Evolutionary conservation across 169 alveolate genomes (phyloP).

Genomic region (Eimeria necatrix): DNA sequence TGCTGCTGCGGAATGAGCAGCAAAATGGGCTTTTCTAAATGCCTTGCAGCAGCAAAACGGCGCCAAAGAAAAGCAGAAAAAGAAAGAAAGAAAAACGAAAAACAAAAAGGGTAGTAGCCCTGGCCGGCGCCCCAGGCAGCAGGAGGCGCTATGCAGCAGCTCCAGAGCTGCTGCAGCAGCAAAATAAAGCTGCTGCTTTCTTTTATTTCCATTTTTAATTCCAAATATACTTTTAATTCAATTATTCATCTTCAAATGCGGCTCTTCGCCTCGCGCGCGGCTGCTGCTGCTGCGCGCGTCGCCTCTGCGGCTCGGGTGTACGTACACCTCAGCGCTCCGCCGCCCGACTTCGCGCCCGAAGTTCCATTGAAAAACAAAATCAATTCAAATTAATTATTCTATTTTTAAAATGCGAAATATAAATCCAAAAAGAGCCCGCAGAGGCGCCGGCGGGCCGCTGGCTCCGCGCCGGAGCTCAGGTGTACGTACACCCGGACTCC

Average conservation of each 20-base stretch:
- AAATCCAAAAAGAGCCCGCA: background rate
- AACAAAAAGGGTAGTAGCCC: background rate
- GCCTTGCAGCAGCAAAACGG: background rate
- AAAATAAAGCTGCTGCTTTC: background rate
- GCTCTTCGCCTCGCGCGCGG: background rate
- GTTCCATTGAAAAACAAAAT: background rate
- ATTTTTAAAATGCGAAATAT: background rate
- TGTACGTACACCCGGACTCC: background rate
- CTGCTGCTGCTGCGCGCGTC: background rate
- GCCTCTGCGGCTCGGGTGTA: background rate
- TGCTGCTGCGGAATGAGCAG: background rate
- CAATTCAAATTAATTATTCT: too few relatives aligned
- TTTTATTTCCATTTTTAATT: too few relatives aligned
- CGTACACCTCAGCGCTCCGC: too few relatives aligned
- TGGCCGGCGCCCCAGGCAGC: conserved; percentile 20
- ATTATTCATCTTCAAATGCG: too few relatives aligned
- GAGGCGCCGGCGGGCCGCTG: background rate
- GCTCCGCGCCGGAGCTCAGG: background rate
- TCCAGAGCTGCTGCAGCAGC: conserved; percentile 5
- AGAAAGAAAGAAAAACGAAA: background rate
- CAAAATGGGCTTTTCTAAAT: background rate
- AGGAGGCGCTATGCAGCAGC: conserved; percentile 17
- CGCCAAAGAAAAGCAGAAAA: background rate
- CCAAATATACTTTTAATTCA: too few relatives aligned
- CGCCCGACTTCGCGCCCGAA: background rate